Conservation (phyloP, 139 green algal species). For the Auxenochlorella pyrenoidosa region DNA sequence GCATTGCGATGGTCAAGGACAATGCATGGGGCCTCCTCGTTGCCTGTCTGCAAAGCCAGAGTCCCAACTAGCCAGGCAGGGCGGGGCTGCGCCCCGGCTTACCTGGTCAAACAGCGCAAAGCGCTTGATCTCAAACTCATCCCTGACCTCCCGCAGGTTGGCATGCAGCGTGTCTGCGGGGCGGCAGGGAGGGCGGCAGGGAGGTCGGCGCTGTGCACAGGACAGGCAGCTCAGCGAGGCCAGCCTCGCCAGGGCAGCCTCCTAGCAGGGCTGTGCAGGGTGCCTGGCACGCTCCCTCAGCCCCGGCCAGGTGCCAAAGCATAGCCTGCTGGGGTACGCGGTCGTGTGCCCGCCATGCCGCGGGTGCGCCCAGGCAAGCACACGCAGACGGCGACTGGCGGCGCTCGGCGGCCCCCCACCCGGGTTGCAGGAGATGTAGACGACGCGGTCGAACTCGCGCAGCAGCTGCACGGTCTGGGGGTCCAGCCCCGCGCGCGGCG, state of each 20-base stretch:
- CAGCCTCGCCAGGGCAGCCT: no score
- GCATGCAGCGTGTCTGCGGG: slow-evolving; percentile 45
- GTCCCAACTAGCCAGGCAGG: no score
- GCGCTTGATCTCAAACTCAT: slow-evolving; percentile 68
- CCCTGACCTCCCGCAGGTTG: slow-evolving; percentile 39
- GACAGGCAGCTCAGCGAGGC: background rate
- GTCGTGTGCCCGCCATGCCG: no score
- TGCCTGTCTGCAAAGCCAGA: background rate
- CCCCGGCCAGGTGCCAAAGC: no score
- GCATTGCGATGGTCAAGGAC: no score
- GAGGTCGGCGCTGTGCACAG: background rate
- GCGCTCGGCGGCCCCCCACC: slow-evolving; percentile 11
- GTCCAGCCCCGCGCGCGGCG: slow-evolving; percentile 73
- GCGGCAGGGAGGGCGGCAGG: background rate
- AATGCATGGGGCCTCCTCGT: background rate
- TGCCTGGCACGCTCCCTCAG: no score
- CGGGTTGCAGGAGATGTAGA: slow-evolving; percentile 98
- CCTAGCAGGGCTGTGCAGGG: no score
- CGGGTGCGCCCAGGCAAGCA: background rate
- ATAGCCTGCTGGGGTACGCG: no score
- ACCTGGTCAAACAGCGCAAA: slow-evolving; percentile 91
- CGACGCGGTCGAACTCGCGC: slow-evolving; percentile 77
- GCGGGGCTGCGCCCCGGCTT: no score
- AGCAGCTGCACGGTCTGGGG: slow-evolving; percentile 65
- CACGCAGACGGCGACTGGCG: background rate